Percentiles rank a stretch among this genome's conserved stretches.
phyloP scores from a whole-genome alignment of 1,284 basidiomycete species.

The Rhodotorula sp. region DNA sequence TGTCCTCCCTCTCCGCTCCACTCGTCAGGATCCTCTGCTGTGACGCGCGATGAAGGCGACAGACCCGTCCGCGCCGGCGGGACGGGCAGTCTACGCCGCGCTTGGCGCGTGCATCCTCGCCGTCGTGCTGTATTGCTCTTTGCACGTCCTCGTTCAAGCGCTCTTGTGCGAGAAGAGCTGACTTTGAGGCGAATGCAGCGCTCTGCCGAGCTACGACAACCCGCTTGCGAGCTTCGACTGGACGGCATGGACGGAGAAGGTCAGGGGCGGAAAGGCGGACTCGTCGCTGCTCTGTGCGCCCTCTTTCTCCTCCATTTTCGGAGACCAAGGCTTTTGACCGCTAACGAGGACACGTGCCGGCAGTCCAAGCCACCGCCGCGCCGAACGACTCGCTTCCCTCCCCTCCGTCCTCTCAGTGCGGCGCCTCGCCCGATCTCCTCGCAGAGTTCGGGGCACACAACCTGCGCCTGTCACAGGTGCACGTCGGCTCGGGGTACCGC shows the following conservation, averaged over 20 bases:
- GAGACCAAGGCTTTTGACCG: too few species aligned
- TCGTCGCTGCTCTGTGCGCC: neutral
- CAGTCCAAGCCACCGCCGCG: neutral
- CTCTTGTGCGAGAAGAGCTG: too few species aligned
- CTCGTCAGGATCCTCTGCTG: too few species aligned
- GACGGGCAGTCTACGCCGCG: neutral
- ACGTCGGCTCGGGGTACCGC: conserved; percentile 15
- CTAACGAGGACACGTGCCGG: neutral
- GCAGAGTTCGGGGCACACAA: conserved; percentile 14
- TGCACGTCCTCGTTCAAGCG: neutral
- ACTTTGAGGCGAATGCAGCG: neutral
- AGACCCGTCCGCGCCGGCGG: neutral
- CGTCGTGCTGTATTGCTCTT: neutral
- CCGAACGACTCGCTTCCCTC: neutral
- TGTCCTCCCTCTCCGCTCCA: neutral
- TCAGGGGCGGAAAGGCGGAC: neutral
- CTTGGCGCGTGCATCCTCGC: neutral
- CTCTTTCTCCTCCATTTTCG: neutral
- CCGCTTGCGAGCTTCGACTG: neutral
- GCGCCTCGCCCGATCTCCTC: neutral
- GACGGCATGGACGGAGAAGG: neutral
- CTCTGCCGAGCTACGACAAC: neutral
- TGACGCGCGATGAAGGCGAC: neutral
- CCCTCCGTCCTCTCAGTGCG: neutral
- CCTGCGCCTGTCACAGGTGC: conserved; percentile 14